These are phyloP conservation scores for Sesbania bispinosa DNA, from an alignment of 306 rosid species.

Conservation along the genomic window DNA sequence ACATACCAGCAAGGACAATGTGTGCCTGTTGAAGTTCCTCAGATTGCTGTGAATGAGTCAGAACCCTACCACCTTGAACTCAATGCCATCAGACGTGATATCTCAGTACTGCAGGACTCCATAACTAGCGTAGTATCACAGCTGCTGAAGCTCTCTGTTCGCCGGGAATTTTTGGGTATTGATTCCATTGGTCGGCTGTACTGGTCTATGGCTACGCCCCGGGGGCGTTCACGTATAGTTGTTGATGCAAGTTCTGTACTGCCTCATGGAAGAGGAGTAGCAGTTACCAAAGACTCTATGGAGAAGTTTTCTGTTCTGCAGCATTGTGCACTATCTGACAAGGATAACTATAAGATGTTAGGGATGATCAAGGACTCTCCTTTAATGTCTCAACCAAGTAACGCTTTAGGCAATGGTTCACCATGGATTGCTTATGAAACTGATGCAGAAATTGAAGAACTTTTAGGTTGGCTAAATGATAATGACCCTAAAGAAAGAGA, in stretches of 20 bases:
- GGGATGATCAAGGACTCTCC: constrained; percentile 47
- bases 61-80: constrained; percentile 61
- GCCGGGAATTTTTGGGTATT: constrained; percentile 80
- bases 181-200: constrained; percentile 76
- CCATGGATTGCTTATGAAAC: constrained; percentile 76
- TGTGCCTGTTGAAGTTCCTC: constrained; percentile 37
- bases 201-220: constrained; percentile 63
- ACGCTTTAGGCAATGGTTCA: constrained; percentile 34
- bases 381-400: constrained; percentile 29
- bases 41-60: constrained; percentile 46
- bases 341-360: constrained; percentile 22
- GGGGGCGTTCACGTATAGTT: constrained; percentile 52
- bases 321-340: constrained; percentile 38
- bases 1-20: constrained; percentile 49
- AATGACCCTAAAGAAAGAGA: constrained; percentile 71
- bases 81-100: constrained; percentile 59
- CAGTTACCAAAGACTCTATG: constrained; percentile 26
- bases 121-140: constrained; percentile 52
- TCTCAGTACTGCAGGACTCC: constrained; percentile 59
- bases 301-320: constrained; percentile 32
- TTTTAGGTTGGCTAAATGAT: constrained; percentile 65
- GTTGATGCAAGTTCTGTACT: constrained; percentile 58
- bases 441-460: constrained; percentile 66
- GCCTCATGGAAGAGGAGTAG: constrained; percentile 32
- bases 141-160: constrained; percentile 63